Conservation (phyloP, 106 monocot species). For the Alisma plantagoaquatica region DNA sequence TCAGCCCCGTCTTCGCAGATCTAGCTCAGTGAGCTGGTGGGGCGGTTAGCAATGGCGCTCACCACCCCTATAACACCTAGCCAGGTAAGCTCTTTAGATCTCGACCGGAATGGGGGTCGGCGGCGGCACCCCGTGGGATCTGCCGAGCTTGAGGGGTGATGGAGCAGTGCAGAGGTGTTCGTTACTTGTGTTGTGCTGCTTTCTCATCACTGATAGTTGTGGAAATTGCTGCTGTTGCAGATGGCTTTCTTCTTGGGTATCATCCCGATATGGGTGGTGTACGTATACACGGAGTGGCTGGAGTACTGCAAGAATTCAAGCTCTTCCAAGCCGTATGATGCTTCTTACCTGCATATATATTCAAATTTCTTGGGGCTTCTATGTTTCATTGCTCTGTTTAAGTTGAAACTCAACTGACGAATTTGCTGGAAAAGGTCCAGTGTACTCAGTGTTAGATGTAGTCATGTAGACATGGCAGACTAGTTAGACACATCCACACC, state of each 20-base stretch:
- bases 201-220: neutral
- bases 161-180: neutral
- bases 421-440: no score
- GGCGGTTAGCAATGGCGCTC: constrained; percentile 30
- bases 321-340: constrained; percentile 22
- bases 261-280: constrained; percentile 27
- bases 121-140: neutral
- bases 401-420: no score
- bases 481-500: no score
- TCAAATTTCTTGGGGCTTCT: no score
- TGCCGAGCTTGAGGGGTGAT: neutral
- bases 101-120: no score
- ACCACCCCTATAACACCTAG: constrained; percentile 47
- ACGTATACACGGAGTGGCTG: constrained; percentile 45
- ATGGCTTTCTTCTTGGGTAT: constrained; percentile 41
- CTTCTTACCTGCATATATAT: neutral
- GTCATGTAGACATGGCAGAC: no score
- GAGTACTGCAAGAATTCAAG: constrained; percentile 20
- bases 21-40: no score
- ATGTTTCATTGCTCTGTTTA: no score
- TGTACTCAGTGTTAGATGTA: no score
- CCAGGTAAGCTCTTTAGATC: no score
- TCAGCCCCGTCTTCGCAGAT: no score
- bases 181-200: neutral
- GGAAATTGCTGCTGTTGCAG: constrained; percentile 11